Evolutionary conservation across 768 basidiomycete species (phyloP).

Genomic region (Holtermannia corniformis): DNA sequence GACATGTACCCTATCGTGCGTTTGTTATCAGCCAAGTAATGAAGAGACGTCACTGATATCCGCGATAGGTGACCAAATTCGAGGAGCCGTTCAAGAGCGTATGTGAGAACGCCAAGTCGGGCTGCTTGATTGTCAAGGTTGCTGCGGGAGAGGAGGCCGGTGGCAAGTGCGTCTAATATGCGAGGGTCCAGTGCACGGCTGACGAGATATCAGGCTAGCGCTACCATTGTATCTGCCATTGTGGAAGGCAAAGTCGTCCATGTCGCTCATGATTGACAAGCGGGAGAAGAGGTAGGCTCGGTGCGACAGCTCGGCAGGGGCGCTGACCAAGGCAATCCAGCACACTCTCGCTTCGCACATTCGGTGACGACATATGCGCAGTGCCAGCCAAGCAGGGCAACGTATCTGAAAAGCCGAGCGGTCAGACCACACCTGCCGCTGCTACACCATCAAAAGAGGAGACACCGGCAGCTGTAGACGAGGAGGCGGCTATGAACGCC

Average conservation of each 20-base stretch:
- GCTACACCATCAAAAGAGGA: not conserved
- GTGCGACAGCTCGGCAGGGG: not conserved
- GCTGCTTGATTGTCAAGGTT: constrained; percentile 55
- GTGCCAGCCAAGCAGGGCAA: constrained; percentile 14
- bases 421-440: not conserved
- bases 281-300: constrained; percentile 73
- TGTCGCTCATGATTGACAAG: constrained; percentile 92
- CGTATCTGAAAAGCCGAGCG: not conserved
- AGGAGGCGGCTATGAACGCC: constrained; percentile 18
- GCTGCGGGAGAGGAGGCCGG: constrained; percentile 49
- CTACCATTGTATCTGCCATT: constrained; percentile 82
- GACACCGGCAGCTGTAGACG: constrained; percentile 8
- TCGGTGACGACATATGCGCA: constrained; percentile 66
- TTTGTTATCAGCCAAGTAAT: not conserved
- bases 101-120: constrained; percentile 51
- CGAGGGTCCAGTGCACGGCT: not conserved
- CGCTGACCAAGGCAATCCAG: constrained; percentile 43
- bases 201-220: constrained; percentile 48
- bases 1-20: constrained; percentile 63
- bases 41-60: not conserved
- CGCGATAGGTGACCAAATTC: constrained; percentile 49
- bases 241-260: constrained; percentile 83
- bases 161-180: constrained; percentile 47
- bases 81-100: constrained; percentile 50
- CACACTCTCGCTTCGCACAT: constrained; percentile 76